Conservation (phyloP, 2,329 filamentous ascomycete species). For the Fusarium coffeatum region DNA sequence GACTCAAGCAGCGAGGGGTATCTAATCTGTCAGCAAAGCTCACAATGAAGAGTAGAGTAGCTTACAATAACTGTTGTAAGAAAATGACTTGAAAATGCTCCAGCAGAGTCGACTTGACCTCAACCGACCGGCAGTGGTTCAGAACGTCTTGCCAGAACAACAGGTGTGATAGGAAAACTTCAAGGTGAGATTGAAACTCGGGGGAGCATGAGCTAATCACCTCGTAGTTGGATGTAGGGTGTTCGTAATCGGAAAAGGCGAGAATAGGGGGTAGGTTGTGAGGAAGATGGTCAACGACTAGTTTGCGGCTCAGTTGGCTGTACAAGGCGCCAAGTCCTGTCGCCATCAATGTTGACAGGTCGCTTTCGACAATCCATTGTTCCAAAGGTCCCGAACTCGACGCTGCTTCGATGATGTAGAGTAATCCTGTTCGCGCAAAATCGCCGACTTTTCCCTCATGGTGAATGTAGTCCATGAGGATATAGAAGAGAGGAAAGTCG, state of each 20-base stretch:
- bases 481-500: conserved; percentile 95
- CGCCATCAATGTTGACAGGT: conserved; percentile 96
- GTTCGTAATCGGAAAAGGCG: conserved; percentile 87
- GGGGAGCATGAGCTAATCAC: conserved; percentile 79
- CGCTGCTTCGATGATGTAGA: conserved; percentile 96
- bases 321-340: conserved; percentile 86
- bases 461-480: conserved; percentile 96
- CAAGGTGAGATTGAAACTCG: conserved; percentile 85
- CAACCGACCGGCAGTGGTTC: conserved; percentile 91
- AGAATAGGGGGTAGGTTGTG: conserved; percentile 85
- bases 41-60: conserved; percentile 6
- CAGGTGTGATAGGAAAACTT: conserved; percentile 93
- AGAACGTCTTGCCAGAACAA: conserved; percentile 98
- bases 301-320: conserved; percentile 76
- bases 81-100: conserved; percentile 99
- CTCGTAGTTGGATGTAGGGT: conserved; percentile 75
- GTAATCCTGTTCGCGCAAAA: conserved; percentile 90
- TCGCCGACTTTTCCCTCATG: conserved; percentile 94
- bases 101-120: conserved; percentile 91
- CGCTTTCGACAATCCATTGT: conserved; percentile 97
- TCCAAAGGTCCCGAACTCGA: conserved; percentile 85
- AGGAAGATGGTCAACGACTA: conserved; percentile 81
- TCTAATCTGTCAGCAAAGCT: conserved; percentile 57
- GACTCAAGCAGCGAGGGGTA: conserved; percentile 97
- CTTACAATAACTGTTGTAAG: conserved; percentile 89